Conservation (phyloP, 2,329 filamentous ascomycete genomes). For the Pezizomycotina sp. region DNA sequence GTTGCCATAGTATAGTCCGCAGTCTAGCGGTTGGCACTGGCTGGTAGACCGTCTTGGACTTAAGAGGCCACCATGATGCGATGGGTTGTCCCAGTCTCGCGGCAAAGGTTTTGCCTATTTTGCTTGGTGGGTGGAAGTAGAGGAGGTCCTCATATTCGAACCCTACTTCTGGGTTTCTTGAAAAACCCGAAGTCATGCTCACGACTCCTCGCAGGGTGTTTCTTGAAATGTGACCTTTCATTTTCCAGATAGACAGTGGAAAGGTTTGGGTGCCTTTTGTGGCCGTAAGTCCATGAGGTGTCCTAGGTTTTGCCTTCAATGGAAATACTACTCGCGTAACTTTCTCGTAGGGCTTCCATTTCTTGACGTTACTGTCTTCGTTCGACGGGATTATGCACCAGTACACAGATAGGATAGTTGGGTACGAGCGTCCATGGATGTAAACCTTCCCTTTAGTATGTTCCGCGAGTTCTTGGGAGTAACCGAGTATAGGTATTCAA, state of each 20-base stretch:
- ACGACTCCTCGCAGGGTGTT: neutral
- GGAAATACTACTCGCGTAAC: slow-evolving; percentile 27
- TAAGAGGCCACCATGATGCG: slow-evolving; percentile 19
- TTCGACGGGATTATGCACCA: slow-evolving; percentile 26
- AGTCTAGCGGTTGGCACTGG: slow-evolving; percentile 34
- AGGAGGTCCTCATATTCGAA: slow-evolving; percentile 29
- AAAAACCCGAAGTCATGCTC: slow-evolving; percentile 10
- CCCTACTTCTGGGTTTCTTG: slow-evolving; percentile 18
- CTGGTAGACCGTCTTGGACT: slow-evolving; percentile 25
- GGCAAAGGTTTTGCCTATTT: slow-evolving; percentile 10
- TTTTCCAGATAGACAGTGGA: slow-evolving; percentile 24
- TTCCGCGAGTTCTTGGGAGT: slow-evolving; percentile 27
- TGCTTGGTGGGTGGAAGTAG: slow-evolving; percentile 26
- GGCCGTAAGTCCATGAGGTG: slow-evolving; percentile 28
- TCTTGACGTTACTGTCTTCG: slow-evolving; percentile 22
- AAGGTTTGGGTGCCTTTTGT: slow-evolving; percentile 30
- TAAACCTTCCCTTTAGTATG: slow-evolving; percentile 27
- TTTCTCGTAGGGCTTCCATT: slow-evolving; percentile 25
- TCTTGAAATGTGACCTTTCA: neutral
- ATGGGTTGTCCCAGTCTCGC: slow-evolving; percentile 4
- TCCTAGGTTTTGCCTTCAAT: slow-evolving; percentile 23
- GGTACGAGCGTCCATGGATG: slow-evolving; percentile 19
- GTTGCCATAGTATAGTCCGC: slow-evolving; percentile 36
- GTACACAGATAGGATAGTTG: slow-evolving; percentile 27
- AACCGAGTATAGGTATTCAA: slow-evolving; percentile 30